Percentiles rank a stretch among this genome's conserved stretches.
Evolutionary conservation across 306 rosid genomes (phyloP).

Genomic region (Medicago ruthenica): DNA sequence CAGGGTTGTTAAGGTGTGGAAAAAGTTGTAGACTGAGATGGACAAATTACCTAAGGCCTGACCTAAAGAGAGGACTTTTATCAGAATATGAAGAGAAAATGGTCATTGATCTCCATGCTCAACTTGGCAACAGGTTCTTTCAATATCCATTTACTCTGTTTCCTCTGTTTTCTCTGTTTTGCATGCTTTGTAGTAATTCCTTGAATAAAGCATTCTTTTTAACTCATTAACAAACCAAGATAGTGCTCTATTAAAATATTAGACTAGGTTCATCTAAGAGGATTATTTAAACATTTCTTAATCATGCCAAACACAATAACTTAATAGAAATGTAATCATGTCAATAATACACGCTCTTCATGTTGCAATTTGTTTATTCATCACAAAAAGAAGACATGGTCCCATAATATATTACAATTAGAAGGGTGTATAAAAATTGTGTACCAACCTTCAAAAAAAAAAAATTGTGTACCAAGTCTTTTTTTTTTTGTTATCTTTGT

Average conservation of each 20-base stretch:
- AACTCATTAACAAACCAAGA: neutral
- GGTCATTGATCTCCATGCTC: constrained; percentile 96
- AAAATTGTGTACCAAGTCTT: constrained; percentile 32
- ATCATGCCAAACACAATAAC: constrained; percentile 3
- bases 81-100: constrained; percentile 82
- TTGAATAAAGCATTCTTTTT: neutral
- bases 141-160: neutral
- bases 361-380: constrained; percentile 40
- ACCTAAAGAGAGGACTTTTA: constrained; percentile 88
- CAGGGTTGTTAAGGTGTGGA: constrained; percentile 92
- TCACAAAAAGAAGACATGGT: constrained; percentile 36
- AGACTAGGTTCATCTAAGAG: constrained; percentile 19
- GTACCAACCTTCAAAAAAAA: too few relatives aligned
- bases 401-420: constrained; percentile 31
- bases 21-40: constrained; percentile 95
- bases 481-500: neutral
- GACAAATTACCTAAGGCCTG: constrained; percentile 92
- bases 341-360: constrained; percentile 35
- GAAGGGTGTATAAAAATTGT: constrained; percentile 35
- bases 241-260: constrained; percentile 21
- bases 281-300: constrained; percentile 21
- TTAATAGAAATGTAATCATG: constrained; percentile 10
- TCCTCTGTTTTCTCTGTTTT: constrained; percentile 41
- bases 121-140: constrained; percentile 87
- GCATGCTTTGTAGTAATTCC: constrained; percentile 18